Percentiles rank a stretch among this genome's conserved stretches.
Conservation (phyloP, 1,284 basidiomycete genomes). For the Thelephora terrestris region DNA sequence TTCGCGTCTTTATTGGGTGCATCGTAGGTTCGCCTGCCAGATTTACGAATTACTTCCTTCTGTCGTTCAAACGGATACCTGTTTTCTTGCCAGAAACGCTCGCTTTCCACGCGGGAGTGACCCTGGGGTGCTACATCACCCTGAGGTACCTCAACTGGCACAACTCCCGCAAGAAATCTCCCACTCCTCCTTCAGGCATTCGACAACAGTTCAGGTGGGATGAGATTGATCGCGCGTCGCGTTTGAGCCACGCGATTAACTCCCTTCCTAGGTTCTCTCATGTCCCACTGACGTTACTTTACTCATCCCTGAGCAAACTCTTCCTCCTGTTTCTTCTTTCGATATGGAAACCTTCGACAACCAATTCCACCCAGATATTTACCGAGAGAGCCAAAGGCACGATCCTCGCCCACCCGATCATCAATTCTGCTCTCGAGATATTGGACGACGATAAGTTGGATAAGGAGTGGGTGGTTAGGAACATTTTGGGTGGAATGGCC, state of each 20-base stretch:
- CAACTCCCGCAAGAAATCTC: constrained; percentile 11
- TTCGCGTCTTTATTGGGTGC: constrained; percentile 53
- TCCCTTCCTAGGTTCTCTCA: constrained; percentile 47
- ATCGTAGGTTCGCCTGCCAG: constrained; percentile 36
- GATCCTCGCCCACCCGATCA: constrained; percentile 19
- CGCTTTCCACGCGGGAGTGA: constrained; percentile 61
- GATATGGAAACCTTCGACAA: constrained; percentile 61
- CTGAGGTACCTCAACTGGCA: constrained; percentile 32
- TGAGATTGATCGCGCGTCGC: constrained; percentile 9
- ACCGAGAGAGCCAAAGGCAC: constrained; percentile 1
- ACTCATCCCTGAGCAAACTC: constrained; percentile 81
- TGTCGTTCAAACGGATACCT: not conserved
- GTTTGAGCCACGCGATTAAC: not conserved
- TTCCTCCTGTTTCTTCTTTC: constrained; percentile 77
- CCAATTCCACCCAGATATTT: constrained; percentile 17
- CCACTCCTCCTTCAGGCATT: constrained; percentile 35
- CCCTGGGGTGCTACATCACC: constrained; percentile 42
- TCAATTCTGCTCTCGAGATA: constrained; percentile 32
- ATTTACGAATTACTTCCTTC: constrained; percentile 7
- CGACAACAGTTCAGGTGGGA: constrained; percentile 49
- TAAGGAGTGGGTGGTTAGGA: constrained; percentile 77
- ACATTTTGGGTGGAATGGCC: constrained; percentile 79
- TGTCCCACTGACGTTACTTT: constrained; percentile 73
- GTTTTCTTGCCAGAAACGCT: constrained; percentile 43
- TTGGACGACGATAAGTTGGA: constrained; percentile 63